phyloP scores from a whole-genome alignment of 129 eudicot genomes.

The Centrapalus pauciflorus region DNA sequence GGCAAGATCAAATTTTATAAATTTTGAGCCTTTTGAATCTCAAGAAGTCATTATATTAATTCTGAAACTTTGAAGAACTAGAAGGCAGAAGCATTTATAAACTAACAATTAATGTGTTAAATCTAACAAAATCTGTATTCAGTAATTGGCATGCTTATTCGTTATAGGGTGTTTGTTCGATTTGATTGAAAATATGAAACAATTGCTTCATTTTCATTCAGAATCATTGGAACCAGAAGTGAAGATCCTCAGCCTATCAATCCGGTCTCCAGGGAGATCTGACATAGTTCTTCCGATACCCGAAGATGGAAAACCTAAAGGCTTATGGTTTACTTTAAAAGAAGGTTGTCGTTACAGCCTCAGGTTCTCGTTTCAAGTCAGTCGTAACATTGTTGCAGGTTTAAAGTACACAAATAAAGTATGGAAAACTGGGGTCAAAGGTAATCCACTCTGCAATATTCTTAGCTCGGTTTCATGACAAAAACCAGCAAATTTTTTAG shows the following conservation, averaged over 20 bases:
- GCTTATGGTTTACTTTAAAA: slow-evolving; percentile 64
- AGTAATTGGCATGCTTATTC: not conserved
- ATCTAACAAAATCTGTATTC: too few species aligned
- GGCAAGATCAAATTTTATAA: not conserved
- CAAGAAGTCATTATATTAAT: not conserved
- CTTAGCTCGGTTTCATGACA: not conserved
- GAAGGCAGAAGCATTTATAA: not conserved
- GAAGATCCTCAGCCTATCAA: slow-evolving; percentile 53
- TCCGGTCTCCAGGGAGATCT: slow-evolving; percentile 51
- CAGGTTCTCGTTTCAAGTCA: slow-evolving; percentile 54
- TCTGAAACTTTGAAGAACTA: not conserved
- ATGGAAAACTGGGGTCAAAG: slow-evolving; percentile 68
- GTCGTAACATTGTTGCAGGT: slow-evolving; percentile 55
- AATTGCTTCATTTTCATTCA: slow-evolving; percentile 18
- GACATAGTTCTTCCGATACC: slow-evolving; percentile 59
- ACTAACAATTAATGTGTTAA: too few species aligned
- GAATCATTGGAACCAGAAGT: slow-evolving; percentile 64
- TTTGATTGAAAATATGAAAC: not conserved
- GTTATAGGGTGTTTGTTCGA: not conserved
- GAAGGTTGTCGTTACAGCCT: slow-evolving; percentile 58
- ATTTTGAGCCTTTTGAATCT: not conserved
- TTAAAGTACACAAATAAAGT: slow-evolving; percentile 56
- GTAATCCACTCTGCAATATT: slow-evolving; percentile 22
- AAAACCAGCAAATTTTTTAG: not conserved
- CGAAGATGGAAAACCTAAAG: slow-evolving; percentile 56